These are phyloP conservation scores for Leptographium lundbergii DNA, from an alignment of 2,329 filamentous ascomycete genomes.

Conservation along the genomic window DNA sequence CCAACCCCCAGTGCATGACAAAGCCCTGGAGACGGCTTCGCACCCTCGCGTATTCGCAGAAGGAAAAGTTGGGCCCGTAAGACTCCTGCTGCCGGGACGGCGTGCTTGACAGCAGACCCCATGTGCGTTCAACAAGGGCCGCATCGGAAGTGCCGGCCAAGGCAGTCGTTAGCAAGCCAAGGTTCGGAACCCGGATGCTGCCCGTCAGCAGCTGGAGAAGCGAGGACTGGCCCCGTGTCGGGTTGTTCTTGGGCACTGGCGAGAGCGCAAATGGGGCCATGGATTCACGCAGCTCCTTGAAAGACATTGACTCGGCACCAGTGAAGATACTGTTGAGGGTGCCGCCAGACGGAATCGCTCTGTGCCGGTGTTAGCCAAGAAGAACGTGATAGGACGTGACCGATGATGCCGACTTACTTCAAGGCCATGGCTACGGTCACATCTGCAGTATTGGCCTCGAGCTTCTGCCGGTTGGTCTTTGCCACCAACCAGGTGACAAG, in stretches of 20 bases:
- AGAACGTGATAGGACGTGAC: not conserved
- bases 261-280: conserved; percentile 43
- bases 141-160: conserved; percentile 35
- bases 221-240: conserved; percentile 18
- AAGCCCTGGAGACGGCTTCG: conserved; percentile 38
- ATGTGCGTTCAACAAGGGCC: conserved; percentile 46
- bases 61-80: conserved; percentile 51
- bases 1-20: conserved; percentile 33
- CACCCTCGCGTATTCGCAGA: conserved; percentile 39
- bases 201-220: conserved; percentile 36
- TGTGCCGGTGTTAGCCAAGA: conserved; percentile 13
- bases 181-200: conserved; percentile 31
- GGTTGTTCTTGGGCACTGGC: conserved; percentile 34
- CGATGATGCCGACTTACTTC: not conserved
- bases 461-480: conserved; percentile 33
- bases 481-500: conserved; percentile 42
- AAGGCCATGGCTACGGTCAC: conserved; percentile 35
- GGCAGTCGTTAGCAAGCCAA: conserved; percentile 45
- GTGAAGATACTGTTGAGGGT: conserved; percentile 55
- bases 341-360: conserved; percentile 45
- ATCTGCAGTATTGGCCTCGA: conserved; percentile 37
- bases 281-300: conserved; percentile 32
- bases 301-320: conserved; percentile 38
- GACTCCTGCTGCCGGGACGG: conserved; percentile 30
- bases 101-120: conserved; percentile 43